These are phyloP conservation scores for Phytophthora palmivora DNA, from an alignment of 352 stramenopile species.

Conservation along the genomic window DNA sequence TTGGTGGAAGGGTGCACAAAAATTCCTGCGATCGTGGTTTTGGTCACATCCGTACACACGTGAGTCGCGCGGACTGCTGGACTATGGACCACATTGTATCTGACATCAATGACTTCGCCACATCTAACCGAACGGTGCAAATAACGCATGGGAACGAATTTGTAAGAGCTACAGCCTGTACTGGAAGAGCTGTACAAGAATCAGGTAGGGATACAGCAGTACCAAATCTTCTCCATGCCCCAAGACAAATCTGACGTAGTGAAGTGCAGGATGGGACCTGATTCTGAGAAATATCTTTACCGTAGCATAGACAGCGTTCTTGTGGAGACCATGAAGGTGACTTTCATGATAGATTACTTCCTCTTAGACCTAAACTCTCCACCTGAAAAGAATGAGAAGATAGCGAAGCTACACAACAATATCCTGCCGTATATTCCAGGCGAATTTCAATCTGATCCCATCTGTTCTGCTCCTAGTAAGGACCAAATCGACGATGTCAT, in stretches of 20 bases:
- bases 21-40: slow-evolving; percentile 18
- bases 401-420: neutral
- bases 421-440: slow-evolving; percentile 6
- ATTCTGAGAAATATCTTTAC: slow-evolving; percentile 12
- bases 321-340: neutral
- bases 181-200: slow-evolving; percentile 20
- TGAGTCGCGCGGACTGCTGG: slow-evolving; percentile 6
- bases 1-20: slow-evolving; percentile 32
- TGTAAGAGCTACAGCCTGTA: neutral
- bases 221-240: slow-evolving; percentile 1
- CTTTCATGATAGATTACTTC: neutral
- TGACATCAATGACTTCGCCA: slow-evolving; percentile 1
- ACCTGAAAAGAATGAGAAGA: slow-evolving; percentile 6
- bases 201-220: neutral
- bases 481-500: slow-evolving; percentile 6
- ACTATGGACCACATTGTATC: slow-evolving; percentile 19
- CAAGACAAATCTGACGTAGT: neutral
- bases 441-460: slow-evolving; percentile 1
- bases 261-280: neutral
- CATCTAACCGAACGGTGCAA: neutral
- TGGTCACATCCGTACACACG: slow-evolving; percentile 19
- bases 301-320: slow-evolving; percentile 8
- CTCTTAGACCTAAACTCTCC: neutral
- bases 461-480: slow-evolving; percentile 11
- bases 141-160: neutral